Conservation (phyloP, 2,329 filamentous ascomycete genomes). For the Chaetomium sp. region DNA sequence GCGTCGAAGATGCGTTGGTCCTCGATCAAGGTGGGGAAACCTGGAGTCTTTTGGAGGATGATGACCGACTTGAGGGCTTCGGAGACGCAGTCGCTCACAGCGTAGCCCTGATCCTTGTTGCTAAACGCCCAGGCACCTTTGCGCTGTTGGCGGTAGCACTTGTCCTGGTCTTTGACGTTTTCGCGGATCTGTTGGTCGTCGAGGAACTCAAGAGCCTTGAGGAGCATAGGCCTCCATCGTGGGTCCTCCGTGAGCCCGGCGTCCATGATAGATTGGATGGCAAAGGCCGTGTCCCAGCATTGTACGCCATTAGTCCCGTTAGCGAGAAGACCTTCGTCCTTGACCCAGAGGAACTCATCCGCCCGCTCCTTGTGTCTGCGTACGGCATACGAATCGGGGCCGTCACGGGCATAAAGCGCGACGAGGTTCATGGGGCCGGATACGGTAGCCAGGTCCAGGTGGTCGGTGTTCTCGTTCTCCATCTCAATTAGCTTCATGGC, state of each 20-base stretch:
- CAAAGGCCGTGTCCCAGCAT: slow-evolving; percentile 90
- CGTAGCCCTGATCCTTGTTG: slow-evolving; percentile 86
- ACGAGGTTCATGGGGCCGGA: slow-evolving; percentile 88
- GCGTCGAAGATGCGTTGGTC: slow-evolving; percentile 78
- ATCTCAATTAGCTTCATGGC: slow-evolving; percentile 76
- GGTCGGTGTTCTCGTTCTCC: slow-evolving; percentile 91
- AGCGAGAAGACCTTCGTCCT: slow-evolving; percentile 83
- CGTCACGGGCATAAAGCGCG: slow-evolving; percentile 76
- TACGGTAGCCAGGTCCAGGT: slow-evolving; percentile 78
- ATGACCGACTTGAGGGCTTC: slow-evolving; percentile 86
- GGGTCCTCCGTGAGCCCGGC: slow-evolving; percentile 71
- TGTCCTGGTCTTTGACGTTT: slow-evolving; percentile 67
- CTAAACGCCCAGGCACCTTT: slow-evolving; percentile 97
- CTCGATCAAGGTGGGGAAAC: slow-evolving; percentile 67
- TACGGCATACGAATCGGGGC: slow-evolving; percentile 65
- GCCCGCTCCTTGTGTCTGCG: slow-evolving; percentile 72
- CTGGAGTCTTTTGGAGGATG: slow-evolving; percentile 67
- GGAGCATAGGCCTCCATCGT: slow-evolving; percentile 76
- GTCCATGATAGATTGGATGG: slow-evolving; percentile 74
- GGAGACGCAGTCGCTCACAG: slow-evolving; percentile 88
- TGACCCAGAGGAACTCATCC: slow-evolving; percentile 86
- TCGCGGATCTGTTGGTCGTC: slow-evolving; percentile 88
- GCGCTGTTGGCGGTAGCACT: slow-evolving; percentile 81
- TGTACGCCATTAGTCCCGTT: slow-evolving; percentile 99
- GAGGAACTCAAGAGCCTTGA: slow-evolving; percentile 74